Evolutionary conservation across 2,329 filamentous ascomycete genomes (phyloP).

Genomic region (Aspergillus niger): DNA sequence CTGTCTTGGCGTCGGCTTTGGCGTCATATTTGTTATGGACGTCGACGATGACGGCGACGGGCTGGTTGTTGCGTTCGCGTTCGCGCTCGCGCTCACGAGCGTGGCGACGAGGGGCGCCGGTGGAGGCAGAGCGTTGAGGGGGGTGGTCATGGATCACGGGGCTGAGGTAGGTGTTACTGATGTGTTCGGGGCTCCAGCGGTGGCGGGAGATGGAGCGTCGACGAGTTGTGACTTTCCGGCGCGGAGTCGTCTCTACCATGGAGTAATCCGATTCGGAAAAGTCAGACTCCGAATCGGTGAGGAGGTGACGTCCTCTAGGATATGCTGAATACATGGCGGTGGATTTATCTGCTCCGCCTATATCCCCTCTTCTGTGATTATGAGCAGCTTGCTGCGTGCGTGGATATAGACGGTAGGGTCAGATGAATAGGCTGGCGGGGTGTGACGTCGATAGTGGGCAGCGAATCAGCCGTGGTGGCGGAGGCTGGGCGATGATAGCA

Average conservation of each 20-base stretch:
- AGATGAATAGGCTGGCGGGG: constrained; percentile 9
- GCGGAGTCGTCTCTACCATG: constrained; percentile 29
- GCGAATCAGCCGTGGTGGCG: not conserved
- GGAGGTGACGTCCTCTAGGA: constrained; percentile 16
- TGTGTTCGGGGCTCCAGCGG: constrained; percentile 26
- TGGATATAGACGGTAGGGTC: not conserved
- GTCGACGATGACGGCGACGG: constrained; percentile 37
- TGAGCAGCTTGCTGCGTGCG: not conserved
- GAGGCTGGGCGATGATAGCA: not conserved
- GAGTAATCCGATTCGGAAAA: constrained; percentile 41
- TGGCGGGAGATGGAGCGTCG: constrained; percentile 38
- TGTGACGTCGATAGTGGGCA: constrained; percentile 1
- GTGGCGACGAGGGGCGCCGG: constrained; percentile 32
- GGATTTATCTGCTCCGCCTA: not conserved
- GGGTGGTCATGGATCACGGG: constrained; percentile 28
- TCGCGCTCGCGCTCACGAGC: constrained; percentile 9
- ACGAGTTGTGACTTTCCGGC: constrained; percentile 24
- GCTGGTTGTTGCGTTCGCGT: constrained; percentile 16
- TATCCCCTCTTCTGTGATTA: not conserved
- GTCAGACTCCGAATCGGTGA: constrained; percentile 33
- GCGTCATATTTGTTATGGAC: constrained; percentile 21
- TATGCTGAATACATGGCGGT: constrained; percentile 19
- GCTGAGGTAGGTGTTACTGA: constrained; percentile 27
- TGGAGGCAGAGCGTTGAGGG: constrained; percentile 40
- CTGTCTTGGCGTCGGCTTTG: constrained; percentile 8